Evolutionary conservation across 2,329 filamentous ascomycete species (phyloP).

Genomic region (Apiospora hydei): DNA sequence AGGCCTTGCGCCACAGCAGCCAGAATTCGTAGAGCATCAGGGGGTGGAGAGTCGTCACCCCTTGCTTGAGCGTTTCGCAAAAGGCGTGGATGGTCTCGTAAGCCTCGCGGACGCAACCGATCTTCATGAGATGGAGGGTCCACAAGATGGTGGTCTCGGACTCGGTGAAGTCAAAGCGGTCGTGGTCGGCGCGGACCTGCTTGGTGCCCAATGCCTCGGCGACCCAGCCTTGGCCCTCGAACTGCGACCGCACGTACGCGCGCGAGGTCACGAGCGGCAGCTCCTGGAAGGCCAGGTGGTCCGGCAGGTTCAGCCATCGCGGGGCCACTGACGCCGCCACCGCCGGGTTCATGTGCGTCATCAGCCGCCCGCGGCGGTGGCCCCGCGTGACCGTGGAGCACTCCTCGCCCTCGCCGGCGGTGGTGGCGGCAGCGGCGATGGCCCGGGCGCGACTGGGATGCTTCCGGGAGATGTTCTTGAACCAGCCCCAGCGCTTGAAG

Average conservation of each 20-base stretch:
- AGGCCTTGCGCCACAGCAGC: slow-evolving; percentile 9
- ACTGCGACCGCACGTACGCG: slow-evolving; percentile 5
- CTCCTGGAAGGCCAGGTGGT: slow-evolving; percentile 12
- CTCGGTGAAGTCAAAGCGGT: slow-evolving; percentile 13
- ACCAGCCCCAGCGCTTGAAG: slow-evolving; percentile 18
- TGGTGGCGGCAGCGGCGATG: not conserved
- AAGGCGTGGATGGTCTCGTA: not conserved
- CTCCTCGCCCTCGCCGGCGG: not conserved
- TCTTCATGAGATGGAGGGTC: slow-evolving; percentile 8
- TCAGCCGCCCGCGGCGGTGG: not conserved
- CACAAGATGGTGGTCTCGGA: slow-evolving; percentile 9
- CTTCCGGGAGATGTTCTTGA: slow-evolving; percentile 18
- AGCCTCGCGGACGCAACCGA: not conserved
- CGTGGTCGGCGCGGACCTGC: slow-evolving; percentile 9
- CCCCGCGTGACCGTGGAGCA: not conserved
- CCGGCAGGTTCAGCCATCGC: not conserved
- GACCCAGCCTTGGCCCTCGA: slow-evolving; percentile 14
- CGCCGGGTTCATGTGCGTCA: not conserved
- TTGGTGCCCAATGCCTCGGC: not conserved
- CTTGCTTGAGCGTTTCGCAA: not conserved
- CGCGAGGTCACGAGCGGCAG: not conserved
- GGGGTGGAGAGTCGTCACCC: not conserved
- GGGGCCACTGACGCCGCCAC: not conserved
- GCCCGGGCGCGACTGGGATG: not conserved
- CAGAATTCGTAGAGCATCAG: slow-evolving; percentile 16